phyloP scores from a whole-genome alignment of 208 protist genomes.

The Leishmania arabica region DNA sequence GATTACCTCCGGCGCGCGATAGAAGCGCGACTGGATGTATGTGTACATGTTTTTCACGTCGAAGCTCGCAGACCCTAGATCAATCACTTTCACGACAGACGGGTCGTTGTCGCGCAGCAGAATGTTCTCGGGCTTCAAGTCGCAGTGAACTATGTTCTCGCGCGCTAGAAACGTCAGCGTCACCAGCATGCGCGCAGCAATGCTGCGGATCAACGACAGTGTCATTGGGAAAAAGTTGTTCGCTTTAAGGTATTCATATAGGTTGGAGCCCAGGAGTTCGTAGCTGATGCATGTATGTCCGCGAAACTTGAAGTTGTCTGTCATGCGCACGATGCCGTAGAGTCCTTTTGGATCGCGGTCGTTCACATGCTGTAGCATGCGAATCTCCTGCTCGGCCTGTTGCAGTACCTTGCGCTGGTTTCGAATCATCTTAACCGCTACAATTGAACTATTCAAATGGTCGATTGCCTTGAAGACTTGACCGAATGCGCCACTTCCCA shows the following conservation, averaged over 20 bases:
- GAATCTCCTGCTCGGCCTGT: conserved; percentile 79
- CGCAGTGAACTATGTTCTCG: conserved; percentile 94
- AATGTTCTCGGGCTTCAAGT: conserved; percentile 98
- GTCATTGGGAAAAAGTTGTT: conserved; percentile 84
- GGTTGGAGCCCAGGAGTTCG: conserved; percentile 67
- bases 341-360: conserved; percentile 56
- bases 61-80: conserved; percentile 97
- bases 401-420: conserved; percentile 63
- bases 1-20: conserved; percentile 92
- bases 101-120: conserved; percentile 75
- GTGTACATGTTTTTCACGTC: conserved; percentile 87
- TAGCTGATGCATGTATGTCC: conserved; percentile 83
- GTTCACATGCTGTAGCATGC: conserved; percentile 76
- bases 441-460: conserved; percentile 36
- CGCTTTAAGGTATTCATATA: conserved; percentile 79
- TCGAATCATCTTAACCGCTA: conserved; percentile 87
- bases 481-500: conserved; percentile 89
- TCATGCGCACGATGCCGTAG: conserved; percentile 77
- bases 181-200: conserved; percentile 71
- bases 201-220: conserved; percentile 56
- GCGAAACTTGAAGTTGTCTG: conserved; percentile 72
- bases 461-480: conserved; percentile 85
- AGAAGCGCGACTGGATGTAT: conserved; percentile 94
- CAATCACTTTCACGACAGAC: conserved; percentile 95
- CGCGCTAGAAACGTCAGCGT: conserved; percentile 78